A percentile compares a stretch with the other conserved stretches of the same genome.
phyloP scores from a whole-genome alignment of 345 rosid genomes.

The Linum trigynum region DNA sequence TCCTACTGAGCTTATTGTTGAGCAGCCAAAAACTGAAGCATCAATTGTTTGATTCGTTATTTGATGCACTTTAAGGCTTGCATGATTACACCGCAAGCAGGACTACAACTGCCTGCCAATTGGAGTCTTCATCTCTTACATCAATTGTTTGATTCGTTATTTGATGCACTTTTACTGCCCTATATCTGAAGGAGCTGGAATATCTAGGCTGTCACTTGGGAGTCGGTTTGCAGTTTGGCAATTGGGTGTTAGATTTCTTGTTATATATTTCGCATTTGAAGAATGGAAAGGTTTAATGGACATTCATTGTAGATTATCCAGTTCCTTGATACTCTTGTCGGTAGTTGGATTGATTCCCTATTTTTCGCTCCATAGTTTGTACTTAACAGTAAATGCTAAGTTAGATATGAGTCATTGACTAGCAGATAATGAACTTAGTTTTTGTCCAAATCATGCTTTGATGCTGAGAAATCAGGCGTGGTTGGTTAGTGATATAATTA shows the following conservation, averaged over 20 bases:
- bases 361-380: not conserved
- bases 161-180: too few species aligned
- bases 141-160: too few species aligned
- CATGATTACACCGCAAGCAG: not conserved
- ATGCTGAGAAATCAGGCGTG: not conserved
- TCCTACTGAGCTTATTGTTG: not conserved
- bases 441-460: not conserved
- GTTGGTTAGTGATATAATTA: slow-evolving; percentile 1
- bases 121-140: too few species aligned
- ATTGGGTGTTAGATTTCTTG: too few species aligned
- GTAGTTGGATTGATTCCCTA: not conserved
- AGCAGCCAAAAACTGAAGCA: not conserved
- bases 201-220: too few species aligned
- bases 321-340: not conserved
- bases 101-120: too few species aligned
- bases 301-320: too few species aligned
- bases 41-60: not conserved
- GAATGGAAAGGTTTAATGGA: too few species aligned
- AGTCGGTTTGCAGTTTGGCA: too few species aligned
- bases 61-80: not conserved
- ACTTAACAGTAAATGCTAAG: not conserved
- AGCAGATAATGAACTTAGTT: not conserved
- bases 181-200: too few species aligned
- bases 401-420: not conserved
- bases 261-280: too few species aligned